A percentile compares a stretch with the other conserved stretches of the same genome.
Evolutionary conservation across 2,329 filamentous ascomycete species (phyloP).

Genomic region (Aspergillus chevalieri): DNA sequence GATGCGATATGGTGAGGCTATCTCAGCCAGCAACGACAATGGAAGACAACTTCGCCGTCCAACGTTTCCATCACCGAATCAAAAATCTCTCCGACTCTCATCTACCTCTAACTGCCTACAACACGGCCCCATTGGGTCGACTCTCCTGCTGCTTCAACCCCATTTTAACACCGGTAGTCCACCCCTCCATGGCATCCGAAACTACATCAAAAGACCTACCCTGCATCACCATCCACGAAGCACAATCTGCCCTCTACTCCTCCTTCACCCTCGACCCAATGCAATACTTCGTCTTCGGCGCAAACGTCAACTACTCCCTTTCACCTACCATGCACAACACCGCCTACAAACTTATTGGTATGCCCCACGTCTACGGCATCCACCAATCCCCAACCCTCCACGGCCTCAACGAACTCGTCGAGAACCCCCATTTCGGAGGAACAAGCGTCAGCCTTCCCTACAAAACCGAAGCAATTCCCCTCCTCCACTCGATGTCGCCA

Average conservation of each 20-base stretch:
- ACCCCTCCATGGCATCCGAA: slow-evolving; percentile 42
- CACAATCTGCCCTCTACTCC: slow-evolving; percentile 60
- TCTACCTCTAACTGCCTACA: slow-evolving; percentile 58
- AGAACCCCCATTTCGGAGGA: slow-evolving; percentile 64
- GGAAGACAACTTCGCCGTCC: slow-evolving; percentile 59
- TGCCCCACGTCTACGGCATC: slow-evolving; percentile 62
- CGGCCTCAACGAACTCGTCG: slow-evolving; percentile 58
- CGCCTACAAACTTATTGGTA: slow-evolving; percentile 60
- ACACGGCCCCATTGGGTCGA: slow-evolving; percentile 57
- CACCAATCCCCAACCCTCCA: slow-evolving; percentile 58
- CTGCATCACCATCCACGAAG: slow-evolving; percentile 56
- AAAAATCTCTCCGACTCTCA: slow-evolving; percentile 37
- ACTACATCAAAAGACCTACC: slow-evolving; percentile 41
- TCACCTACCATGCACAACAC: slow-evolving; percentile 74
- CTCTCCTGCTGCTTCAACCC: slow-evolving; percentile 62
- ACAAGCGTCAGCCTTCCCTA: slow-evolving; percentile 67
- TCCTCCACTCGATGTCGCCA: slow-evolving; percentile 60
- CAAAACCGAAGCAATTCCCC: slow-evolving; percentile 63
- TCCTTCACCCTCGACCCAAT: slow-evolving; percentile 63
- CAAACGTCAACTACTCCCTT: slow-evolving; percentile 63
- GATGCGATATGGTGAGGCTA: slow-evolving; percentile 59
- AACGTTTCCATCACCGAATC: slow-evolving; percentile 49
- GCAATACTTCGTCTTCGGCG: slow-evolving; percentile 69
- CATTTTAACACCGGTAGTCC: slow-evolving; percentile 56
- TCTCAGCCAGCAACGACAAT: slow-evolving; percentile 51